Evolutionary conservation across 495 filamentous ascomycete genomes (phyloP).

Genomic region (Penicillium odoratum): DNA sequence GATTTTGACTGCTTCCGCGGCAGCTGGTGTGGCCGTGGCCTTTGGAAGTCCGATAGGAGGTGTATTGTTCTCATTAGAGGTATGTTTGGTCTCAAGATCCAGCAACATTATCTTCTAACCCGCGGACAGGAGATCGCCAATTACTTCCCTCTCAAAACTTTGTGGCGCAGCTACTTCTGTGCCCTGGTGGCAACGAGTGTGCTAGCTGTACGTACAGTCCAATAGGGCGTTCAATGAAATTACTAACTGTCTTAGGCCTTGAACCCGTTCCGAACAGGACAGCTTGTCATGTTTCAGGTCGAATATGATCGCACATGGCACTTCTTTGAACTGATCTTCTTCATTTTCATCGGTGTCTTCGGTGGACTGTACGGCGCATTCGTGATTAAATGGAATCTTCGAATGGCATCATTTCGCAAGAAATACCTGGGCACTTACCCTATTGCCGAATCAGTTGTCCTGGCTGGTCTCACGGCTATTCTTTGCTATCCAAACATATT

Average conservation of each 20-base stretch:
- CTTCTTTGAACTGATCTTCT: slow-evolving; percentile 94
- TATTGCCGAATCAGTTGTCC: slow-evolving; percentile 80
- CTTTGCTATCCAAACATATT: slow-evolving; percentile 97
- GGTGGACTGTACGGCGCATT: slow-evolving; percentile 95
- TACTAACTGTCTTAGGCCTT: slow-evolving; percentile 57
- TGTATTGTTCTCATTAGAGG: slow-evolving; percentile 92
- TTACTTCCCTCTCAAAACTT: slow-evolving; percentile 94
- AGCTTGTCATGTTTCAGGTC: slow-evolving; percentile 99
- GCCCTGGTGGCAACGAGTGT: slow-evolving; percentile 94
- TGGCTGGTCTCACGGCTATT: slow-evolving; percentile 81
- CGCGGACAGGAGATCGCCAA: slow-evolving; percentile 81
- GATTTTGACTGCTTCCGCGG: slow-evolving; percentile 90
- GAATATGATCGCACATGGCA: slow-evolving; percentile 96
- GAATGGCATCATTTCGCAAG: slow-evolving; percentile 89
- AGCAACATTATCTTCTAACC: slow-evolving; percentile 15
- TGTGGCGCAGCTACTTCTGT: slow-evolving; percentile 98
- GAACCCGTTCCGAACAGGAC: slow-evolving; percentile 98
- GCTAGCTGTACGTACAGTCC: slow-evolving; percentile 60
- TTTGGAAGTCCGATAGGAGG: slow-evolving; percentile 98
- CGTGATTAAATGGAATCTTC: slow-evolving; percentile 97
- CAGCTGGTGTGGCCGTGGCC: slow-evolving; percentile 92
- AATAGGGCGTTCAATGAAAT: background rate
- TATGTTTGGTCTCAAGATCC: slow-evolving; percentile 22
- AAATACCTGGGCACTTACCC: slow-evolving; percentile 86
- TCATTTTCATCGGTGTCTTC: slow-evolving; percentile 86